Conservation (phyloP, 495 filamentous ascomycete species). For the Talaromyces borbonicus region DNA sequence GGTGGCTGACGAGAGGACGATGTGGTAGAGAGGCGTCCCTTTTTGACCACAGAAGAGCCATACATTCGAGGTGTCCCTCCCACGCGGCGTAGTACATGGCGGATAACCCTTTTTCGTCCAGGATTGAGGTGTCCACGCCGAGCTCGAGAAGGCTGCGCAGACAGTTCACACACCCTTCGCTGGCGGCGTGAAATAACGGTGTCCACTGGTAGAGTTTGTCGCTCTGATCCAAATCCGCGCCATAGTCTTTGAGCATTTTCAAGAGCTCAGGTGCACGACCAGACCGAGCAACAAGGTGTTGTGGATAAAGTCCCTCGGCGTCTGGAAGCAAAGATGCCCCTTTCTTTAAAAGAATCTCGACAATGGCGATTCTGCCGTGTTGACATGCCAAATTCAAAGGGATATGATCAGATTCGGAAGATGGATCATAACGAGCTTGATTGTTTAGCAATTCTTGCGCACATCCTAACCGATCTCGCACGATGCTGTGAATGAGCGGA, state of each 20-base stretch:
- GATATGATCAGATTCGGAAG: conserved; percentile 79
- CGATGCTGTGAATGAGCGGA: conserved; percentile 87
- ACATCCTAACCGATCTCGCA: conserved; percentile 68
- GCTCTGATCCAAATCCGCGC: conserved; percentile 82
- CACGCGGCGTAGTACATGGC: conserved; percentile 98
- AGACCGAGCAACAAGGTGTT: conserved; percentile 90
- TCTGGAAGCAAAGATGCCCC: conserved; percentile 73
- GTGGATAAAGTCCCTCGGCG: conserved; percentile 94
- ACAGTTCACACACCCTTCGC: conserved; percentile 88
- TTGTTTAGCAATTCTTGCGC: conserved; percentile 63
- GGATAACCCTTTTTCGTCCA: conserved; percentile 85
- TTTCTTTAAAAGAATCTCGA: conserved; percentile 70
- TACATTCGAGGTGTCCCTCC: conserved; percentile 94
- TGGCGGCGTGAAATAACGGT: conserved; percentile 89
- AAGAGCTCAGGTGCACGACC: conserved; percentile 71
- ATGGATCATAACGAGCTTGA: conserved; percentile 70
- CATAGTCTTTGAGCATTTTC: conserved; percentile 69
- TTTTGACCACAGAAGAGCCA: conserved; percentile 69
- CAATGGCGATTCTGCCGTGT: conserved; percentile 73
- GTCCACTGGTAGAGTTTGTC: conserved; percentile 98
- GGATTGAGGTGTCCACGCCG: conserved; percentile 60
- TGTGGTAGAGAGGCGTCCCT: conserved; percentile 14
- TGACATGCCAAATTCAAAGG: conserved; percentile 92
- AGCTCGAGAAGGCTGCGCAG: conserved; percentile 66
- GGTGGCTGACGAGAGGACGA: conserved; percentile 22